These are phyloP conservation scores for Salvia splendens DNA, from an alignment of 257 asterid genomes.

Conservation along the genomic window DNA sequence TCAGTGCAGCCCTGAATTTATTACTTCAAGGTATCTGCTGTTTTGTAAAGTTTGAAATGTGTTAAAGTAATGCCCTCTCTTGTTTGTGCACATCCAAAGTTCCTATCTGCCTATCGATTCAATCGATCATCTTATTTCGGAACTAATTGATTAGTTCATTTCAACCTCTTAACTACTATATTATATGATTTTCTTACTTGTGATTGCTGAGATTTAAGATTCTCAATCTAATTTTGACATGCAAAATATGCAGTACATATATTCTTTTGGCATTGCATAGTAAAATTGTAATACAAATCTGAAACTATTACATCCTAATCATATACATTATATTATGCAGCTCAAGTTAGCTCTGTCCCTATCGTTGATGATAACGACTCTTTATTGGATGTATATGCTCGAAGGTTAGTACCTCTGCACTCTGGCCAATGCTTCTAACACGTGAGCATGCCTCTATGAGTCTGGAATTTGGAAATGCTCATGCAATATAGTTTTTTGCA, in stretches of 20 bases:
- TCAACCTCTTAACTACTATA: too few relatives aligned
- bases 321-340: conserved; percentile 44
- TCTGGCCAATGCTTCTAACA: conserved; percentile 6
- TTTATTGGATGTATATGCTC: conserved; percentile 76
- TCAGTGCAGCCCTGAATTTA: conserved; percentile 71
- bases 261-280: not conserved
- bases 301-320: conserved; percentile 20
- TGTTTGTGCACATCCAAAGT: not conserved
- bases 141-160: too few relatives aligned
- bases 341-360: conserved; percentile 89
- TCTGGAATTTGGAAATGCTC: conserved; percentile 7
- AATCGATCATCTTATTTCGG: not conserved
- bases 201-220: not conserved
- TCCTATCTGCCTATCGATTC: not conserved
- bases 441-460: not conserved
- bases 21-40: conserved; percentile 70
- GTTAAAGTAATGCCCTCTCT: conserved; percentile 3
- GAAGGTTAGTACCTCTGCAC: conserved; percentile 62
- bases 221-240: conserved; percentile 10
- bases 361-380: conserved; percentile 92
- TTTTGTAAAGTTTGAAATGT: not conserved
- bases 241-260: not conserved
- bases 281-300: conserved; percentile 10
- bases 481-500: conserved; percentile 38
- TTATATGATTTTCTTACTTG: too few relatives aligned